Conservation (phyloP, 139 green algal species). For the Chlamydomonas schloesseri region DNA sequence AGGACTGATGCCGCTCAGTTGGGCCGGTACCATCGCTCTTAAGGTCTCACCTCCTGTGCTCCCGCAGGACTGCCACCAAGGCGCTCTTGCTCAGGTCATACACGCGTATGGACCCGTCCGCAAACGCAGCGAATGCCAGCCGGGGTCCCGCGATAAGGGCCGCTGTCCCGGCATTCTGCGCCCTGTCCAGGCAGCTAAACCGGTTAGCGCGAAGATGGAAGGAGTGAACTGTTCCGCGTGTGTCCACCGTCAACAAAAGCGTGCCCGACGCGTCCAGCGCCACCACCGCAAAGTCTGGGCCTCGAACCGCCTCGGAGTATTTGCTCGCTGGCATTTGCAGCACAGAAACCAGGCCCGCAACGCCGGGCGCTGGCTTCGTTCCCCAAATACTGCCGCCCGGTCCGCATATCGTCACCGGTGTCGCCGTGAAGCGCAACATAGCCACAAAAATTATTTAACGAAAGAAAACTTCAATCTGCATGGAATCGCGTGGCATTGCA, state of each 20-base stretch:
- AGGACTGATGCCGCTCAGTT: too few species aligned
- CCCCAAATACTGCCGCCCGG: constrained; percentile 39
- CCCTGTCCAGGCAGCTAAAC: constrained; percentile 38
- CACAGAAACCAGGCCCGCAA: constrained; percentile 14
- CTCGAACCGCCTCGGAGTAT: constrained; percentile 13
- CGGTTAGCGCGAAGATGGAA: constrained; percentile 42
- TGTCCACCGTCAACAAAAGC: constrained; percentile 18
- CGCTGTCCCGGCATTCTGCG: constrained; percentile 32
- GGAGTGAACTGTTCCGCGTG: constrained; percentile 7
- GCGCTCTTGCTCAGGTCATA: constrained; percentile 49
- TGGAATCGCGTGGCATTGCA: too few species aligned
- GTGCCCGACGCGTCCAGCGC: constrained; percentile 12
- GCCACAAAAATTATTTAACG: too few species aligned
- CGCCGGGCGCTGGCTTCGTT: neutral
- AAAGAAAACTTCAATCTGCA: too few species aligned
- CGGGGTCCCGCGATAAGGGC: constrained; percentile 5
- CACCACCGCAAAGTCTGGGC: constrained; percentile 15
- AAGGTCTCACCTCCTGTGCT: constrained; percentile 42
- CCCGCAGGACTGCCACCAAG: constrained; percentile 32
- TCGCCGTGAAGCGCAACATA: constrained; percentile 16
- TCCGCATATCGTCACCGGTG: constrained; percentile 4
- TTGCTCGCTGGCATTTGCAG: constrained; percentile 40
- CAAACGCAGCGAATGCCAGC: constrained; percentile 47
- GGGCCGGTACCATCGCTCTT: too few species aligned
- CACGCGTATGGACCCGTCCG: constrained; percentile 48